A percentile compares a stretch with the other conserved stretches of the same genome.
Evolutionary conservation across 306 rosid species (phyloP).

Genomic region (Casuarina equisetifolia): DNA sequence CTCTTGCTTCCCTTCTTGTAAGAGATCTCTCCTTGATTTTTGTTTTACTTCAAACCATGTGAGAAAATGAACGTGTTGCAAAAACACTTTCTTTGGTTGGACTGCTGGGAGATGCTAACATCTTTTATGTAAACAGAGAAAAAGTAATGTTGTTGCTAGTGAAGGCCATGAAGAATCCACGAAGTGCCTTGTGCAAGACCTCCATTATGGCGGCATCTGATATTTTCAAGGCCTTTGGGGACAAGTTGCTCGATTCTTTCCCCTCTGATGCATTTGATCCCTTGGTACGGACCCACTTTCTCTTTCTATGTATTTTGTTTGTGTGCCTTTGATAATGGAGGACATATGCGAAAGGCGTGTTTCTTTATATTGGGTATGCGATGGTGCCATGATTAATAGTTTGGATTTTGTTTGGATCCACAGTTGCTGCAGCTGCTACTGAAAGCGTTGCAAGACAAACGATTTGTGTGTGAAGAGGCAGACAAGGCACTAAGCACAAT

Average conservation of each 20-base stretch:
- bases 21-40: conserved; percentile 12
- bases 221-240: conserved; percentile 70
- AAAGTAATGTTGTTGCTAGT: conserved; percentile 61
- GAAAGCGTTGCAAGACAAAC: conserved; percentile 88
- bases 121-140: conserved; percentile 44
- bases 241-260: conserved; percentile 59
- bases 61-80: background rate
- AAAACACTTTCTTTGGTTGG: background rate
- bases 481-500: conserved; percentile 61
- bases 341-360: background rate
- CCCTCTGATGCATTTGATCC: conserved; percentile 65
- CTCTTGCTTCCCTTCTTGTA: conserved; percentile 57
- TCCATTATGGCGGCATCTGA: conserved; percentile 93
- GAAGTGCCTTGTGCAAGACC: conserved; percentile 90
- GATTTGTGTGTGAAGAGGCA: conserved; percentile 94
- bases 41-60: background rate
- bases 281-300: conserved; percentile 47
- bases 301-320: background rate
- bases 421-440: conserved; percentile 78
- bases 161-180: conserved; percentile 88
- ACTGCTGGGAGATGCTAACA: conserved; percentile 18
- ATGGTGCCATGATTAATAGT: conserved; percentile 5
- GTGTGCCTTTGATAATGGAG: background rate
- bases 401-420: conserved; percentile 24
- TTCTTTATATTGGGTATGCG: background rate